Evolutionary conservation across 495 filamentous ascomycete genomes (phyloP).

Genomic region (Rhypophila decipiens): DNA sequence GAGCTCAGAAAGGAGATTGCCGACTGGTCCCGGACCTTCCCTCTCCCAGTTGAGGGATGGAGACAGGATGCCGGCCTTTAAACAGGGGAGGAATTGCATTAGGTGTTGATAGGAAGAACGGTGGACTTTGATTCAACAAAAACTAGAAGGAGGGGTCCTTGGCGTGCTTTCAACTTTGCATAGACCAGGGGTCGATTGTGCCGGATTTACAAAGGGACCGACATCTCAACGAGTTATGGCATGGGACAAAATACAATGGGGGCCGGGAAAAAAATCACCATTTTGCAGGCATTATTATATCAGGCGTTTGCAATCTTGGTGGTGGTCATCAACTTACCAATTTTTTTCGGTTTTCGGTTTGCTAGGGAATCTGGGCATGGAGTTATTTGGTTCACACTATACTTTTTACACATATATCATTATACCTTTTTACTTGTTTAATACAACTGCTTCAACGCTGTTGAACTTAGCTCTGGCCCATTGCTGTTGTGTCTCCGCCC

Average conservation of each 20-base stretch:
- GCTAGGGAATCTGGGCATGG: neutral
- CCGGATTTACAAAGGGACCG: neutral
- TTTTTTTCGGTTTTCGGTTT: conserved; percentile 12
- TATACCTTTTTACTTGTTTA: conserved; percentile 7
- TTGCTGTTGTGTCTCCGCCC: too few relatives aligned
- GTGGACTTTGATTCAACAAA: conserved; percentile 14
- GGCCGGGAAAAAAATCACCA: conserved; percentile 26
- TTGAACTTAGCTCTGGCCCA: too few relatives aligned
- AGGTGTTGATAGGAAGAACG: too few relatives aligned
- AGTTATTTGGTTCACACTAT: conserved; percentile 20
- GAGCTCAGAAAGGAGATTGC: conserved; percentile 84
- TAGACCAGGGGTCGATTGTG: conserved; percentile 6
- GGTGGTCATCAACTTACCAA: conserved; percentile 30
- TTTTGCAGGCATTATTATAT: conserved; percentile 29
- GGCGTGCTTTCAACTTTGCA: conserved; percentile 18
- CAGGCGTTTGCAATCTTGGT: conserved; percentile 30
- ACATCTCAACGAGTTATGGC: conserved; percentile 23
- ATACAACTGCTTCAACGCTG: conserved; percentile 31
- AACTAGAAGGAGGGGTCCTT: conserved; percentile 8
- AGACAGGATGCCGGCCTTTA: conserved; percentile 44
- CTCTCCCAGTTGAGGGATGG: conserved; percentile 75
- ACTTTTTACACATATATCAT: conserved; percentile 6
- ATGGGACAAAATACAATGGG: conserved; percentile 13
- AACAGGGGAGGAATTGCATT: too few relatives aligned
- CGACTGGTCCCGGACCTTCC: conserved; percentile 83